phyloP scores from a whole-genome alignment of 140 eudicot species.

The Flaveria floridana region DNA sequence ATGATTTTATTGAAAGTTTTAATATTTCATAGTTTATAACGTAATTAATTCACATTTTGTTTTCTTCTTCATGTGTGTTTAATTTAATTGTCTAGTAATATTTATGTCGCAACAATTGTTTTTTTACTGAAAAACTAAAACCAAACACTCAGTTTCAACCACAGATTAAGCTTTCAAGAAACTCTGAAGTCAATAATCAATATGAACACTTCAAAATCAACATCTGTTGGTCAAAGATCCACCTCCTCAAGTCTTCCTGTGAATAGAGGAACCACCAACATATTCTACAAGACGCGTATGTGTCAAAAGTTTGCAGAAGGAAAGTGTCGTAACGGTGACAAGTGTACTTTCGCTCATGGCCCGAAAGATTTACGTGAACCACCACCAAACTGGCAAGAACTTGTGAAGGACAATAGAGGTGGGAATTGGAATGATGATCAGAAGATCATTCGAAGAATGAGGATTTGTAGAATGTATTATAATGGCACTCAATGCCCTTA shows the following conservation, averaged over 20 bases:
- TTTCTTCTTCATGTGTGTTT: neutral
- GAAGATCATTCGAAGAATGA: slow-evolving; percentile 52
- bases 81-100: neutral
- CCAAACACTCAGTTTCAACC: slow-evolving; percentile 33
- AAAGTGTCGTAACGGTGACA: slow-evolving; percentile 63
- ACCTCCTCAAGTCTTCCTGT: slow-evolving; percentile 30
- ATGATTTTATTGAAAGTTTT: neutral
- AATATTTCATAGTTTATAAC: neutral
- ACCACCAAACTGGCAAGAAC: slow-evolving; percentile 83
- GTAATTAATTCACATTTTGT: neutral
- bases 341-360: slow-evolving; percentile 82
- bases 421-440: slow-evolving; percentile 65
- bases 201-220: slow-evolving; percentile 32
- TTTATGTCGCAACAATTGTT: too few species aligned
- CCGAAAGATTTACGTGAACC: slow-evolving; percentile 65
- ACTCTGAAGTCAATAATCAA: slow-evolving; percentile 36
- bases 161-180: slow-evolving; percentile 39
- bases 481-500: slow-evolving; percentile 77
- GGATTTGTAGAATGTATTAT: slow-evolving; percentile 68
- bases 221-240: slow-evolving; percentile 32
- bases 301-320: slow-evolving; percentile 66
- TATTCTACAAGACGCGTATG: slow-evolving; percentile 78
- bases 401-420: slow-evolving; percentile 33
- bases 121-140: slow-evolving; percentile 27
- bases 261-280: slow-evolving; percentile 51